Evolutionary conservation across 139 green algal genomes (phyloP).

Genomic region (Yamagishiella unicocca): DNA sequence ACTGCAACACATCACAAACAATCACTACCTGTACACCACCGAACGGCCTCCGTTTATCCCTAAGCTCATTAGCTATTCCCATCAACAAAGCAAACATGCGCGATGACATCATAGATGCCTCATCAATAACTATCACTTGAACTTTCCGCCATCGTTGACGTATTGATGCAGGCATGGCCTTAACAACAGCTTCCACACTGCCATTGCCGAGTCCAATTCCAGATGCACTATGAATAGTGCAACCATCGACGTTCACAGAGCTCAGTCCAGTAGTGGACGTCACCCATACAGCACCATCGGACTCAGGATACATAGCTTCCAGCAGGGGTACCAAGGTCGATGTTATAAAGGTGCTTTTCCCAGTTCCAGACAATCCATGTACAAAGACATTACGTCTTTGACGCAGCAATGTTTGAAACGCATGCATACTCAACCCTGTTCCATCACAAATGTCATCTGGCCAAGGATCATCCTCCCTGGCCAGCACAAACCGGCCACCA

Average conservation of each 20-base stretch:
- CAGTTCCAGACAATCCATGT: not conserved
- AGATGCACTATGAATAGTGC: not conserved
- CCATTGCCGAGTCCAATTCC: not conserved
- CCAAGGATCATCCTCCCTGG: too few relatives aligned
- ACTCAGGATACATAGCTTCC: not conserved
- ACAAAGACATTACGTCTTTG: not conserved
- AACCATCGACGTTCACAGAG: not conserved
- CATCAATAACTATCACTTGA: not conserved
- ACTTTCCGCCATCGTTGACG: not conserved
- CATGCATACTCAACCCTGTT: too few relatives aligned
- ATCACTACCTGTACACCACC: not conserved
- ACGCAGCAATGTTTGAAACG: too few relatives aligned
- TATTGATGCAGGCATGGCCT: not conserved
- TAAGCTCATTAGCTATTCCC: not conserved
- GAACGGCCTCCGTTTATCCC: not conserved
- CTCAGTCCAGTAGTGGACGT: not conserved
- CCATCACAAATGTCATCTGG: too few relatives aligned
- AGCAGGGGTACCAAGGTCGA: not conserved
- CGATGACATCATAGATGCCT: not conserved
- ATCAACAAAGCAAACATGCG: not conserved
- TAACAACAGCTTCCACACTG: not conserved
- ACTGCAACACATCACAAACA: not conserved
- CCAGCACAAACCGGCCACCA: too few relatives aligned
- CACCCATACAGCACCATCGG: not conserved
- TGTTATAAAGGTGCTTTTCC: not conserved